Evolutionary conservation across 345 rosid species (phyloP), one percentile per base, ranked within the genome.

Genomic region (Brassica nigra): DNA sequence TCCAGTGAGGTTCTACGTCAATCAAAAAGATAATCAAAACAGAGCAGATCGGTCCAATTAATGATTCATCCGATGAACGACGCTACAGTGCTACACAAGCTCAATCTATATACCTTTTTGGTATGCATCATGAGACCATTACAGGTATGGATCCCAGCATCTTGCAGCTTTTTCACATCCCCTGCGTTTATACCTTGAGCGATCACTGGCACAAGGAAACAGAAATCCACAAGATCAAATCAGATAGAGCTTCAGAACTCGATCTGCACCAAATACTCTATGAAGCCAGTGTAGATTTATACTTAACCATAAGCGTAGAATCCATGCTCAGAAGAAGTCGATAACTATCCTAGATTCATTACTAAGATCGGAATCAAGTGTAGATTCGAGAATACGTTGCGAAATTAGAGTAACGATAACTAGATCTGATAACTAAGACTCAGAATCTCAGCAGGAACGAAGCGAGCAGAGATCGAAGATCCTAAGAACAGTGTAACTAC

Each of bases 61-160:
- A 37, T 37, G 44, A 37, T 37, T 37, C 44, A 37, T 37, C 44
- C 44, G 7, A 37, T 14, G 61, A 49, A 16, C 2, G 29, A 84
- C 33, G n/a, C 23, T 49, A 23, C 11, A 37, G 11, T 8, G 10
- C 44, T 37, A 37, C 70, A 66, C 14, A 66, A 68, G 49, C 33
- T 62, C 23, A 14, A 30, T 4, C 3, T 20, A 44, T 23, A 44
- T 72, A 89, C 95, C 97, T 95, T 92, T 88, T 89, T 92, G 31
- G 99, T 95, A 76, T 91, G 95, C 99, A 92, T 95, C 97, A 92
- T 91, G 84, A 92, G 89, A 63, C 97, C 97, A 82, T 95, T 95
- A 85, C 97, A 95, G 76, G 99, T 92, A 76, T 89, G 88, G 71
- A 95, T 95, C 83, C 97, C 99, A 44, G 98, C 97, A 84, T 95